Conservation (phyloP, 768 basidiomycete genomes). For the Tulasnella sp. region DNA sequence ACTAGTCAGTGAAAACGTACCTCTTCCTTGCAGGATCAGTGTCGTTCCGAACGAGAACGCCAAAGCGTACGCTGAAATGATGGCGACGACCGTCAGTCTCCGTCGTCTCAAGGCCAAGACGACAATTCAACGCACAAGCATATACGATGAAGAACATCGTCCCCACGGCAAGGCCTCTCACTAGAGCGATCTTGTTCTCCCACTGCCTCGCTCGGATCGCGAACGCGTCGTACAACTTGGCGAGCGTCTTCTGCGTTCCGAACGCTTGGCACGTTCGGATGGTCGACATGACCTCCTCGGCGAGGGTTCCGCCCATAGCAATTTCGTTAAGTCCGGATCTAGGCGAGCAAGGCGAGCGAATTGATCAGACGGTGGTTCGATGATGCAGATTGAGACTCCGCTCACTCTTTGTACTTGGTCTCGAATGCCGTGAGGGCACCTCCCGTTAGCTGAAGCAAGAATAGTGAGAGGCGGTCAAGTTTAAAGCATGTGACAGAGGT, state of each 20-base stretch:
- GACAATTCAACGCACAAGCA: constrained; percentile 18
- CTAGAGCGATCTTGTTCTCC: constrained; percentile 49
- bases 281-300: constrained; percentile 87
- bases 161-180: constrained; percentile 33
- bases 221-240: constrained; percentile 50
- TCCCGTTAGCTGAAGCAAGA: constrained; percentile 38
- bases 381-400: constrained; percentile 15
- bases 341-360: not conserved
- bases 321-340: constrained; percentile 61
- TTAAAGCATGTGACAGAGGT: not conserved
- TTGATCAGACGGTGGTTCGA: not conserved
- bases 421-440: constrained; percentile 57
- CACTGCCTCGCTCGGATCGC: constrained; percentile 41
- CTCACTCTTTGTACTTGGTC: constrained; percentile 54
- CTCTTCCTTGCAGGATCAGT: constrained; percentile 65
- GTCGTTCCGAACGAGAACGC: constrained; percentile 88
- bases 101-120: not conserved
- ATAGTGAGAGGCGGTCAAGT: not conserved
- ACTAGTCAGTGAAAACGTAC: constrained; percentile 7
- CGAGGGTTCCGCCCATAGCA: constrained; percentile 68
- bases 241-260: constrained; percentile 58
- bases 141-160: constrained; percentile 79
- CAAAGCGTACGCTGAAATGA: constrained; percentile 45
- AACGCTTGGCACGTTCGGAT: constrained; percentile 91
- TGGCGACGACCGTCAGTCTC: not conserved